These are phyloP conservation scores for Cadophora sp. DNA, from an alignment of 2,329 filamentous ascomycete species.

Conservation along the genomic window DNA sequence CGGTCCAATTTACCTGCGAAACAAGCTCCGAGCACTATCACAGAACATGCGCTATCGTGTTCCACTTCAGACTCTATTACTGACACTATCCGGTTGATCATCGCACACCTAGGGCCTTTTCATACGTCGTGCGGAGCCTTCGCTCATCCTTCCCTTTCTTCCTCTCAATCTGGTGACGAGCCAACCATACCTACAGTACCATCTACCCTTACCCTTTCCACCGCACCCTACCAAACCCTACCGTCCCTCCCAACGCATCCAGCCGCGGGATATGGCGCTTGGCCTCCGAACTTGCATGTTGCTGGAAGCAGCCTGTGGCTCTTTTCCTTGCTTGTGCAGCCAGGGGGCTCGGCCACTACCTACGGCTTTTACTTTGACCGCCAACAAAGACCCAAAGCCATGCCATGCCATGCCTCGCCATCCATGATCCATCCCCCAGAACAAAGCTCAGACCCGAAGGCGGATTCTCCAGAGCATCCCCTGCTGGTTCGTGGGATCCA, in stretches of 20 bases:
- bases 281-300: constrained; percentile 19
- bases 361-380: constrained; percentile 42
- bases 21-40: constrained; percentile 22
- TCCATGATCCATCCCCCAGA: constrained; percentile 39
- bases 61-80: constrained; percentile 21
- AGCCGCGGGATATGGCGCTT: constrained; percentile 35
- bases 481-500: constrained; percentile 40
- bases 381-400: constrained; percentile 36
- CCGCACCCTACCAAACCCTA: constrained; percentile 9
- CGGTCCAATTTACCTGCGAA: constrained; percentile 13
- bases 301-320: constrained; percentile 34
- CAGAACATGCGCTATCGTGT: constrained; percentile 6
- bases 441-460: constrained; percentile 42
- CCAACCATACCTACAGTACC: not conserved
- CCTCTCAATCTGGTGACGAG: not conserved
- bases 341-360: constrained; percentile 38
- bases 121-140: constrained; percentile 14
- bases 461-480: constrained; percentile 35
- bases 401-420: constrained; percentile 3
- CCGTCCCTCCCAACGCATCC: constrained; percentile 29
- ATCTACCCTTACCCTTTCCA: constrained; percentile 20
- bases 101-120: constrained; percentile 29
- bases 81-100: constrained; percentile 34
- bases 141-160: constrained; percentile 20
- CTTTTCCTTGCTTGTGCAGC: constrained; percentile 34